phyloP scores from a whole-genome alignment of 768 basidiomycete genomes.

The Suillus decipiens region DNA sequence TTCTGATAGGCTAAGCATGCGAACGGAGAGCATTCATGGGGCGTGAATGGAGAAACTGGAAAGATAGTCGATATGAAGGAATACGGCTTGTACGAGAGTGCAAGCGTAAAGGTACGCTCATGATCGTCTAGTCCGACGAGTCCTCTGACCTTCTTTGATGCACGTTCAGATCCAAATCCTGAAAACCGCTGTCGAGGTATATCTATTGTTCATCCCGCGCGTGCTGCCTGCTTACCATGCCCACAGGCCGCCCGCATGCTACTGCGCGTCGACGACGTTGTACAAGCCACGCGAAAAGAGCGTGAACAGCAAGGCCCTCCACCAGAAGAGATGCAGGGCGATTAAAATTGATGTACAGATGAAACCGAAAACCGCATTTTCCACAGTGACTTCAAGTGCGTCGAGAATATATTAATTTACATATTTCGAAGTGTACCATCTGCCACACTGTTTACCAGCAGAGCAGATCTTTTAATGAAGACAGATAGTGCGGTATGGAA shows the following conservation, averaged over 20 bases:
- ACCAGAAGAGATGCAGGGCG: constrained; percentile 55
- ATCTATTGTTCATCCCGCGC: constrained; percentile 11
- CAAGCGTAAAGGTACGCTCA: constrained; percentile 80
- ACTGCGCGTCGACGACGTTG: constrained; percentile 91
- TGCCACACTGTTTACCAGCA: neutral
- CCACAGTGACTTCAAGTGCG: neutral
- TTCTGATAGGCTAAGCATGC: constrained; percentile 85
- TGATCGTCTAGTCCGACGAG: neutral
- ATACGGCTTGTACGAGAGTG: constrained; percentile 93
- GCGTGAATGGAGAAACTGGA: constrained; percentile 94
- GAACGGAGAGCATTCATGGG: constrained; percentile 87
- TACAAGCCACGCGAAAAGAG: constrained; percentile 83
- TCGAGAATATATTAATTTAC: neutral
- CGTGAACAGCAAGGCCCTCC: constrained; percentile 52
- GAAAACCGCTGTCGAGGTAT: constrained; percentile 94
- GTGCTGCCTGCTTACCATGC: neutral
- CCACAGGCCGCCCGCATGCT: constrained; percentile 83
- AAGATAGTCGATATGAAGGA: constrained; percentile 95
- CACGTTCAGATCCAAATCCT: constrained; percentile 80
- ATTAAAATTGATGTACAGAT: constrained; percentile 13
- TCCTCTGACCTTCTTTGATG: constrained; percentile 1
- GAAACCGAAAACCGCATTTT: neutral
- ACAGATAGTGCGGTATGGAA: neutral
- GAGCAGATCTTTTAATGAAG: neutral
- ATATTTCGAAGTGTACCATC: neutral